phyloP scores from a whole-genome alignment of 176 grass and related monocot genomes.

The Carex pumila region DNA sequence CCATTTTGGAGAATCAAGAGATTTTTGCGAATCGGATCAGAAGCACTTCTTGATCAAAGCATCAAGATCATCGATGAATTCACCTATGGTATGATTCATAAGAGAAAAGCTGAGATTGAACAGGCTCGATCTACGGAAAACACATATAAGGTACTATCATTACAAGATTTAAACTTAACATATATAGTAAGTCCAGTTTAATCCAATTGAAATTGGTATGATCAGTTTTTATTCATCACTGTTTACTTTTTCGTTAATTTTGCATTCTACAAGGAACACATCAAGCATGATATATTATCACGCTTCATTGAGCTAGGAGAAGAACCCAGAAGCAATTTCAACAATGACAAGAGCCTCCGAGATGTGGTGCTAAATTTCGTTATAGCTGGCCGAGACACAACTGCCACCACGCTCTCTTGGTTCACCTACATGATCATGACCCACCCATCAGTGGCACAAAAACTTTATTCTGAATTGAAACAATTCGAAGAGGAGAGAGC shows the following conservation, averaged over 20 bases:
- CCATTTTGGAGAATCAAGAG: conserved; percentile 79
- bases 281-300: conserved; percentile 92
- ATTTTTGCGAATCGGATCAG: conserved; percentile 55
- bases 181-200: neutral
- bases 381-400: conserved; percentile 85
- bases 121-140: conserved; percentile 43
- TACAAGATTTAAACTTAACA: neutral
- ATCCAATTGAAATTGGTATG: neutral
- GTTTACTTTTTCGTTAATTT: neutral
- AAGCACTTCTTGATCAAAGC: conserved; percentile 78
- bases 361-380: conserved; percentile 95
- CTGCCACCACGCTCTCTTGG: conserved; percentile 89
- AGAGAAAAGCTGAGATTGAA: conserved; percentile 68
- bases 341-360: conserved; percentile 77
- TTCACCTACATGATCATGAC: conserved; percentile 85
- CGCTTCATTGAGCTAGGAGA: conserved; percentile 90
- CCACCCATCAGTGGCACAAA: conserved; percentile 53
- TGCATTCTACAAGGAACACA: conserved; percentile 25
- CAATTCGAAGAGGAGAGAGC: conserved; percentile 67
- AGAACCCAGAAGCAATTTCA: conserved; percentile 26
- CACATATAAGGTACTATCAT: conserved; percentile 32
- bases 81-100: conserved; percentile 69
- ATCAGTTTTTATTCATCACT: neutral
- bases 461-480: conserved; percentile 55
- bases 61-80: conserved; percentile 84